Percentiles rank a stretch among this genome's conserved stretches.
phyloP scores from a whole-genome alignment of 1,139 yeast species.

The Pneumocystis murina region DNA sequence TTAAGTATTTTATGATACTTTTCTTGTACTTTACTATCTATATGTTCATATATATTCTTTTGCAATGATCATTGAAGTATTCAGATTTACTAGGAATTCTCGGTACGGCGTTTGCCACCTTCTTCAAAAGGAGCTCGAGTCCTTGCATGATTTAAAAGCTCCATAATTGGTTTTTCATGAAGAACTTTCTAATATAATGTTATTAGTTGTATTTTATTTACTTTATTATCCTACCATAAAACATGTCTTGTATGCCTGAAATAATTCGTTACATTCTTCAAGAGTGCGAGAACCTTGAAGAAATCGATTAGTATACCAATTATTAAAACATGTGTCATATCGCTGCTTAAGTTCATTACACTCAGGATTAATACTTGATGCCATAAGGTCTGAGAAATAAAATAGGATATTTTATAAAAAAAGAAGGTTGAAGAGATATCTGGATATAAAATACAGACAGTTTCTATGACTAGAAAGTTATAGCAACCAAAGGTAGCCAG shows the following conservation, averaged over 20 bases:
- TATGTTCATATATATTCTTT: background rate
- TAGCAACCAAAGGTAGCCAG: too few relatives aligned
- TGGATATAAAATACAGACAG: too few relatives aligned
- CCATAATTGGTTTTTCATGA: background rate
- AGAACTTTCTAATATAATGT: background rate
- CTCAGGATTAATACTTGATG: conserved; percentile 11
- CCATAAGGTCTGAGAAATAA: background rate
- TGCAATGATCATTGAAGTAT: background rate
- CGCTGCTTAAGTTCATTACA: conserved; percentile 10
- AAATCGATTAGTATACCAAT: conserved; percentile 13
- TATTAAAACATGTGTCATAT: conserved; percentile 14
- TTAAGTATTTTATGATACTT: too few relatives aligned
- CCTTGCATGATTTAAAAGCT: background rate
- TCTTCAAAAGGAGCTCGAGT: background rate
- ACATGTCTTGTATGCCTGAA: conserved; percentile 11
- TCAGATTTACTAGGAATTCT: background rate
- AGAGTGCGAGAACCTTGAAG: conserved; percentile 9
- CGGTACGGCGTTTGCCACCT: background rate
- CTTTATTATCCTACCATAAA: background rate
- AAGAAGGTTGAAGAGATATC: too few relatives aligned
- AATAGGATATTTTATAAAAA: background rate
- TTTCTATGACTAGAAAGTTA: too few relatives aligned
- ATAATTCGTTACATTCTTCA: conserved; percentile 12
- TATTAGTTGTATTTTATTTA: background rate
- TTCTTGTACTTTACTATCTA: background rate